Evolutionary conservation across 1,139 yeast species (phyloP), one percentile per base, ranked within the genome.

Genomic region (Trichomonascaceae sp.): DNA sequence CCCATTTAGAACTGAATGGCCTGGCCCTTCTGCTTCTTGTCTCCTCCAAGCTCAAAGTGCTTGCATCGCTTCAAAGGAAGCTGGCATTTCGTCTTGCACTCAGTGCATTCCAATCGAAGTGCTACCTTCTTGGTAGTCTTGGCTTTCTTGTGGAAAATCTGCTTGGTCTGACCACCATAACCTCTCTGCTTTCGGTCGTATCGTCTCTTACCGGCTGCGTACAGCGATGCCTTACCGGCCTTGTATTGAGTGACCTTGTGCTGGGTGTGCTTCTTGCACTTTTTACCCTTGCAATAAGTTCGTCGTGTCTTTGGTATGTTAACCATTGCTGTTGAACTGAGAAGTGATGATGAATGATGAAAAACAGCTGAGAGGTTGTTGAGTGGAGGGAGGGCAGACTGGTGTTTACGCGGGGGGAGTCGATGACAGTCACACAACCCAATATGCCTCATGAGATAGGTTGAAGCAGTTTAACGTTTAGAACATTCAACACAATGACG

Each of bases 101-200:
- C 83, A 72, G 90, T 90, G 87, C 99, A 93, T 84, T 93, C 99
- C 77, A 93, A 87, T 84, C 97, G 93, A 77, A 93, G 86, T 67
- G 93, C 99, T 77, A 93, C 96, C 87, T 93, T 93, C 90, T 93
- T 93, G 85, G 99, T 93, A 70, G 99, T 93, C 91, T 93, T 93
- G 72, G 99, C 99, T 81, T 93, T 95, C 87, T 93, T 93, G 89
- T 90, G 98, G 97, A 93, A 93, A 81, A 95, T 88, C 77, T 87
- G 99, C 85, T 90, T 93, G 82, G 99, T 93, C 84, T 93, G 99
- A 88, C 99, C 99, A 88, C 99, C 99, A 82, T 84, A 93, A 89
- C 99, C 99, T 74, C 88, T 78, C 84, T 93, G 99, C 83, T 93
- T 93, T 81, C 99, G 96, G 95, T 95, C 99, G 83, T 93, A 93